Evolutionary conservation across 495 filamentous ascomycete species (phyloP).

Genomic region (Lentithecium fluviatile): DNA sequence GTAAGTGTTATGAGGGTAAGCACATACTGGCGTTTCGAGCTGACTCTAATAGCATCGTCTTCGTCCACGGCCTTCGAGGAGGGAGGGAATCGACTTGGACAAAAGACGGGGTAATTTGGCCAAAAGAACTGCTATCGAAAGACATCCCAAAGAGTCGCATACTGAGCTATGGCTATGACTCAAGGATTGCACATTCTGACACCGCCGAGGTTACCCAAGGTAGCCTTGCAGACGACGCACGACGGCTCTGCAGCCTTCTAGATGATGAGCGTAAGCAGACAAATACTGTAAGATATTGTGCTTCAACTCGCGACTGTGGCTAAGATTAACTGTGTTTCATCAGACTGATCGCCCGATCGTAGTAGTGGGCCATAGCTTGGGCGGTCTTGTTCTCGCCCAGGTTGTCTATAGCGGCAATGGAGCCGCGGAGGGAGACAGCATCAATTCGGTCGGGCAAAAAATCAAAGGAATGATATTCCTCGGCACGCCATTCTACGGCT

Average conservation of each 20-base stretch:
- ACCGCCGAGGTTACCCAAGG: background rate
- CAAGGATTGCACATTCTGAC: conserved; percentile 4
- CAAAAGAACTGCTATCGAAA: conserved; percentile 5
- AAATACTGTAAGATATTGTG: conserved; percentile 4
- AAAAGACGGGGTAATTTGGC: conserved; percentile 2
- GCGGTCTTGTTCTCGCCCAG: conserved; percentile 7
- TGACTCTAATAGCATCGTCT: conserved; percentile 3
- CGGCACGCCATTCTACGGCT: conserved; percentile 8
- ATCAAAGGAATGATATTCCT: conserved; percentile 14
- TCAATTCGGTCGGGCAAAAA: background rate
- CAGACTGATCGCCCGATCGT: conserved; percentile 9
- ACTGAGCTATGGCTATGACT: conserved; percentile 4
- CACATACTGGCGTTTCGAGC: background rate
- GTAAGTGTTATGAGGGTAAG: background rate
- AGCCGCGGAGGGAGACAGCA: background rate
- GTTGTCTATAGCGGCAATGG: background rate
- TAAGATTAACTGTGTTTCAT: background rate
- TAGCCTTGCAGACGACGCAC: conserved; percentile 1
- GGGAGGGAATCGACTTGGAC: conserved; percentile 2
- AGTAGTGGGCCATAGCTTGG: conserved; percentile 6
- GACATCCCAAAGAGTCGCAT: conserved; percentile 12
- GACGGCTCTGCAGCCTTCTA: background rate
- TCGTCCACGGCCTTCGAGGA: conserved; percentile 13
- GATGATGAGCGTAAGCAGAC: background rate
- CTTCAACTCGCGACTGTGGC: background rate